phyloP scores from a whole-genome alignment of 192 early-diverging fungal genomes.

The Geosiphon pyriformis region DNA sequence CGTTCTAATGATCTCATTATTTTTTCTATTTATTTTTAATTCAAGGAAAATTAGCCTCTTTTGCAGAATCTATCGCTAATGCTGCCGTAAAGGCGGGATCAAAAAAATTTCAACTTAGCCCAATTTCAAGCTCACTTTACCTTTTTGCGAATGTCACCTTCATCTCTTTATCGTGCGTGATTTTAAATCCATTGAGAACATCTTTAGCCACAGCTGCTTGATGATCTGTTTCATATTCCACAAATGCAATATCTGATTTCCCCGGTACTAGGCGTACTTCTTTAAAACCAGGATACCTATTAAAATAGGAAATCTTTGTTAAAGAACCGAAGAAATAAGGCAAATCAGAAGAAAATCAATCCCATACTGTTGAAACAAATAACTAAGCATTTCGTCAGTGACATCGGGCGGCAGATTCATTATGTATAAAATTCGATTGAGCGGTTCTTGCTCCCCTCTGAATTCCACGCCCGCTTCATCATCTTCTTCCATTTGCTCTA shows the following conservation, averaged over 20 bases:
- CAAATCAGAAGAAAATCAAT: not conserved
- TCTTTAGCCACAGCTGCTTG: conserved; percentile 50
- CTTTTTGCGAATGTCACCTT: conserved; percentile 53
- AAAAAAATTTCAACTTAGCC: too few relatives aligned
- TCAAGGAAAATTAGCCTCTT: too few relatives aligned
- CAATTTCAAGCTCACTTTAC: too few relatives aligned
- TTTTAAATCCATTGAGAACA: conserved; percentile 54
- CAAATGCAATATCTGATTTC: conserved; percentile 59
- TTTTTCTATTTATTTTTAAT: too few relatives aligned
- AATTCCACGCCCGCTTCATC: conserved; percentile 17
- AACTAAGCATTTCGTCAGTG: conserved; percentile 44
- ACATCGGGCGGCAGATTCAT: conserved; percentile 36
- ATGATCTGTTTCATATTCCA: conserved; percentile 53
- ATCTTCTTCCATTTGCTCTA: conserved; percentile 9
- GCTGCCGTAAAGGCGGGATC: too few relatives aligned
- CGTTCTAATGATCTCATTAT: too few relatives aligned
- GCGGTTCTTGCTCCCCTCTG: conserved; percentile 10
- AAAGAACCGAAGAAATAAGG: not conserved
- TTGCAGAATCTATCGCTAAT: too few relatives aligned
- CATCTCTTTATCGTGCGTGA: conserved; percentile 42
- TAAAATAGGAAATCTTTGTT: conserved; percentile 18
- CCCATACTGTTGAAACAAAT: conserved; percentile 53
- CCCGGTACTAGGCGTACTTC: conserved; percentile 63
- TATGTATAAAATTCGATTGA: conserved; percentile 42
- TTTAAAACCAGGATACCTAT: conserved; percentile 52